These are phyloP conservation scores for Lentinula detonsa DNA, from an alignment of 768 basidiomycete genomes.

Conservation along the genomic window DNA sequence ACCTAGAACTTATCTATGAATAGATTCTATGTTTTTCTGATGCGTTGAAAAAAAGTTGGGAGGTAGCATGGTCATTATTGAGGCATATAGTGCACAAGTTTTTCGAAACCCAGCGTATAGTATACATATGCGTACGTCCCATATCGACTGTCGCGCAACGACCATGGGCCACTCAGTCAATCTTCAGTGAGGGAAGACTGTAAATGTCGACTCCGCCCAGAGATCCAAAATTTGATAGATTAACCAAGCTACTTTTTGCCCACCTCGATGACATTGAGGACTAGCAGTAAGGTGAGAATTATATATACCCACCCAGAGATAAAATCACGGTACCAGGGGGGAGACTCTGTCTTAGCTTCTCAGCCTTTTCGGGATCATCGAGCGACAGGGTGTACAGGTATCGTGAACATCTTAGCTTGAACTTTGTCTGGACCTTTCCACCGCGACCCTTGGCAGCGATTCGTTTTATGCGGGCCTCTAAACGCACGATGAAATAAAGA, in stretches of 20 bases:
- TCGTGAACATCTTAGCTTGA: constrained; percentile 96
- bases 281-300: constrained; percentile 27
- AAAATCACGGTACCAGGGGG: constrained; percentile 66
- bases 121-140: constrained; percentile 4
- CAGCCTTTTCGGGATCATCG: constrained; percentile 97
- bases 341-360: constrained; percentile 92
- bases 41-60: not conserved
- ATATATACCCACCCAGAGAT: not conserved
- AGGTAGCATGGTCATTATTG: constrained; percentile 1
- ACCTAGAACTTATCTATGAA: not conserved
- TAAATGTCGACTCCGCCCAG: not conserved
- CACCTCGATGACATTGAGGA: constrained; percentile 68
- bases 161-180: not conserved
- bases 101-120: constrained; percentile 1
- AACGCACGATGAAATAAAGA: not conserved
- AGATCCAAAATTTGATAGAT: not conserved
- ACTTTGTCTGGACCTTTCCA: constrained; percentile 86
- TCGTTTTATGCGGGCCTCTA: constrained; percentile 99
- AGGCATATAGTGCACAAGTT: not conserved
- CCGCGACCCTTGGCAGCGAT: constrained; percentile 59
- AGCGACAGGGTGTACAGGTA: constrained; percentile 97
- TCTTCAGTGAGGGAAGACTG: not conserved
- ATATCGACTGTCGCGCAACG: not conserved
- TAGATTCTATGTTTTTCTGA: not conserved
- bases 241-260: constrained; percentile 58